Evolutionary conservation across 2,329 filamentous ascomycete genomes (phyloP).

Genomic region (Sclerotiophoma versabilis): DNA sequence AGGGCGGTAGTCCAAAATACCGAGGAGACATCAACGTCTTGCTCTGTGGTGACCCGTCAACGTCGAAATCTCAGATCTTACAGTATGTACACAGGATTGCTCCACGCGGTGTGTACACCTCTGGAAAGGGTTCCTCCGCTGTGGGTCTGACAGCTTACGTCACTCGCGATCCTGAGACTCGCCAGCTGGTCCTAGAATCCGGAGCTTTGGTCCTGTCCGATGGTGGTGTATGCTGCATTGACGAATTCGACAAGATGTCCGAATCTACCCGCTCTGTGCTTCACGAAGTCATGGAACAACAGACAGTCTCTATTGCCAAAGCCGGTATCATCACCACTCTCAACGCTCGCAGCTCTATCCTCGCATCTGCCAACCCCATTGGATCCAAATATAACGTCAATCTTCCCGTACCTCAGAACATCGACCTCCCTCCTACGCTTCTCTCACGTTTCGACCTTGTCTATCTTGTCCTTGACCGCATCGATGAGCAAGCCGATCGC

Average conservation of each 20-base stretch:
- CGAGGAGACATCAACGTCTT: slow-evolving; percentile 97
- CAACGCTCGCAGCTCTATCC: slow-evolving; percentile 92
- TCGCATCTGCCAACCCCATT: slow-evolving; percentile 97
- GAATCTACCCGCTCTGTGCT: slow-evolving; percentile 76
- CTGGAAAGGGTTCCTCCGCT: slow-evolving; percentile 77
- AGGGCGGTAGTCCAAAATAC: slow-evolving; percentile 93
- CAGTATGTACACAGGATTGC: slow-evolving; percentile 98
- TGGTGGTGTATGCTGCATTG: slow-evolving; percentile 79
- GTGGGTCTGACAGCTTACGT: slow-evolving; percentile 81
- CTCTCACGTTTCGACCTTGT: slow-evolving; percentile 96
- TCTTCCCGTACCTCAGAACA: slow-evolving; percentile 95
- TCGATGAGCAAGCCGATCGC: slow-evolving; percentile 89
- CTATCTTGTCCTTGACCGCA: slow-evolving; percentile 92
- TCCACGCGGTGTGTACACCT: slow-evolving; percentile 81
- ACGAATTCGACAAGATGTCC: slow-evolving; percentile 83
- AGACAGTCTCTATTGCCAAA: slow-evolving; percentile 80
- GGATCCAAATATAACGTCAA: slow-evolving; percentile 98
- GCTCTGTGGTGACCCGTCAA: slow-evolving; percentile 96
- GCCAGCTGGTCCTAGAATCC: slow-evolving; percentile 76
- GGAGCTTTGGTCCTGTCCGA: slow-evolving; percentile 77
- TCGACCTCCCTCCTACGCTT: slow-evolving; percentile 92
- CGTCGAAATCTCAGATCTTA: slow-evolving; percentile 92
- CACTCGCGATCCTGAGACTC: slow-evolving; percentile 75
- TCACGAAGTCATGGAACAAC: slow-evolving; percentile 83
- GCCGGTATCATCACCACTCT: slow-evolving; percentile 84